phyloP scores from a whole-genome alignment of 106 monocot genomes.

The Dendrobium huoshanense region DNA sequence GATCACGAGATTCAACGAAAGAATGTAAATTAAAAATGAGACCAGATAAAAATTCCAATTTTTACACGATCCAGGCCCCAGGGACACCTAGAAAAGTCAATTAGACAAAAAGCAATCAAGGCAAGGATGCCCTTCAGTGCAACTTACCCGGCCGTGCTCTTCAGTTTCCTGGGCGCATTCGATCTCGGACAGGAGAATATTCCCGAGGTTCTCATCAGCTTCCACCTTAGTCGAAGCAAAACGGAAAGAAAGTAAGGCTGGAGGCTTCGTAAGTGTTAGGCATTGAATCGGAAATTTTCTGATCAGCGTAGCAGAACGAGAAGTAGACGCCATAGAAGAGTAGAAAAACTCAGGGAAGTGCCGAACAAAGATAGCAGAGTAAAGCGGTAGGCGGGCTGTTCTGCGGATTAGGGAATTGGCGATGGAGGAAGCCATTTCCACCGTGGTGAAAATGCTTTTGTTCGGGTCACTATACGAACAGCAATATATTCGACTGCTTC shows the following conservation, averaged over 20 bases:
- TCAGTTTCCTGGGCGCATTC: constrained; percentile 19
- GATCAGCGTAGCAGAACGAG: constrained; percentile 1
- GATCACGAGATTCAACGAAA: background rate
- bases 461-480: background rate
- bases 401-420: constrained; percentile 28
- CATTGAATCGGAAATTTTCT: background rate
- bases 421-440: constrained; percentile 14
- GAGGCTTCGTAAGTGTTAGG: background rate
- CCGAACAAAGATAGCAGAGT: background rate
- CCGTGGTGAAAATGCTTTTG: background rate
- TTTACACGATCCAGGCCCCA: background rate
- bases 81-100: background rate
- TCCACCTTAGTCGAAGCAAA: constrained; percentile 18
- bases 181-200: constrained; percentile 44
- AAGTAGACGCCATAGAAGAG: constrained; percentile 9
- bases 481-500: background rate
- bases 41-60: background rate
- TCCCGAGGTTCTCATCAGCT: constrained; percentile 37
- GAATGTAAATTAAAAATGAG: background rate
- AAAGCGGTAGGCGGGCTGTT: background rate
- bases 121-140: background rate
- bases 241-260: constrained; percentile 7
- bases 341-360: background rate
- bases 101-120: background rate
- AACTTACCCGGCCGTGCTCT: background rate